phyloP scores from a whole-genome alignment of 2,329 filamentous ascomycete species.

The Ramichloridium luteum region DNA sequence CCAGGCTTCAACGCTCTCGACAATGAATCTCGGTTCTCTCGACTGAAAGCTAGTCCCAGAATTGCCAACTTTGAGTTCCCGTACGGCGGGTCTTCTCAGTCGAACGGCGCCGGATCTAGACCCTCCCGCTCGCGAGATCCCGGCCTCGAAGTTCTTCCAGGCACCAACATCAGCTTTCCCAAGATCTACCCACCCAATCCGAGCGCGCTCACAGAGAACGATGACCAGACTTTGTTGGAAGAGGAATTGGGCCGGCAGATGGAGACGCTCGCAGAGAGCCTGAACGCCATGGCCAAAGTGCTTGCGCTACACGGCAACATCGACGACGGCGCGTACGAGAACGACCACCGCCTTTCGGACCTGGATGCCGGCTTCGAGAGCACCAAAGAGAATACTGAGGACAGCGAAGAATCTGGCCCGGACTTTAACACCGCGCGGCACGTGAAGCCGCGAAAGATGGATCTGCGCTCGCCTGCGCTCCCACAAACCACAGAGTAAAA shows the following conservation, averaged over 20 bases:
- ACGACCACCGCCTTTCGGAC: constrained; percentile 9
- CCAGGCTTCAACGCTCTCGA: constrained; percentile 13
- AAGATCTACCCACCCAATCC: constrained; percentile 19
- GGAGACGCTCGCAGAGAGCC: constrained; percentile 13
- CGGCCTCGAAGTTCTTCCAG: constrained; percentile 9
- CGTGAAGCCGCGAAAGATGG: constrained; percentile 5
- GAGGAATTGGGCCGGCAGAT: constrained; percentile 22
- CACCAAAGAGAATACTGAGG: constrained; percentile 12
- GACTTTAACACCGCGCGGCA: constrained; percentile 5
- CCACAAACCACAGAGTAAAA: no score
- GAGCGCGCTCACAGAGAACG: constrained; percentile 20
- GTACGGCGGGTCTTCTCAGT: constrained; percentile 6
- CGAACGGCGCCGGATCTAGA: constrained; percentile 8
- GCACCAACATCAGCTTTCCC: constrained; percentile 20
- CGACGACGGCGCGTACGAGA: constrained; percentile 6
- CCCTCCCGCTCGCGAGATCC: constrained; percentile 11
- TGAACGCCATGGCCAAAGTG: constrained; percentile 7
- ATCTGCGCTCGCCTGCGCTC: constrained; percentile 2
- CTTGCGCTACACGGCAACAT: constrained; percentile 10
- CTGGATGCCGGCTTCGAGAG: constrained; percentile 13
- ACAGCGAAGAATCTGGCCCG: constrained; percentile 3
- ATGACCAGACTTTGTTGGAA: constrained; percentile 17
- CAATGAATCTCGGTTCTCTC: constrained; percentile 7
- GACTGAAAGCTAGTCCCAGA: constrained; percentile 7
- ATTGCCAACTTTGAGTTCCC: constrained; percentile 10